Percentiles rank a stretch among this genome's conserved stretches.
Evolutionary conservation across 352 stramenopile species (phyloP).

Genomic region (Blastocystis sp.): DNA sequence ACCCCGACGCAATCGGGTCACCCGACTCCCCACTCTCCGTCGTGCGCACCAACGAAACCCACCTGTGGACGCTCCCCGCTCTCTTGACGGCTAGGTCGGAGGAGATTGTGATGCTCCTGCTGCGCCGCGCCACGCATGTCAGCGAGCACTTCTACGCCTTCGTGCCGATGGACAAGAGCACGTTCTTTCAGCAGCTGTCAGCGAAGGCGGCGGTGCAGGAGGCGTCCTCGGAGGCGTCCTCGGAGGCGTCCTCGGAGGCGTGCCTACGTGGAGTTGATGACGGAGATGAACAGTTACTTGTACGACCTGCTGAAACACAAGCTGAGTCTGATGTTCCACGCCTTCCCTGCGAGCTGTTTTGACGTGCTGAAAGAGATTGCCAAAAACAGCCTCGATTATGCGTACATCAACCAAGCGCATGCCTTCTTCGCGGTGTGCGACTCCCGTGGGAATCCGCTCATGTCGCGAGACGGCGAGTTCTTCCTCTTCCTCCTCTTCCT

Average conservation of each 20-base stretch:
- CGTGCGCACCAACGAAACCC: not conserved
- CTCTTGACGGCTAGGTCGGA: not conserved
- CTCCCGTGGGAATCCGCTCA: not conserved
- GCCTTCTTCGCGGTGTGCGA: slow-evolving; percentile 41
- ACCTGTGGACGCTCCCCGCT: not conserved
- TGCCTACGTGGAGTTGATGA: not conserved
- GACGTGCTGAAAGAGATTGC: slow-evolving; percentile 1
- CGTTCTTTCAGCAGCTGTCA: not conserved
- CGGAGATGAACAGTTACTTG: slow-evolving; percentile 9
- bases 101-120: slow-evolving; percentile 31
- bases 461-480: slow-evolving; percentile 3
- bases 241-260: not conserved
- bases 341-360: not conserved
- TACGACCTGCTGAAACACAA: slow-evolving; percentile 15
- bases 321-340: not conserved
- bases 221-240: not conserved
- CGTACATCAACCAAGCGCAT: slow-evolving; percentile 49
- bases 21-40: not conserved
- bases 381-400: slow-evolving; percentile 25
- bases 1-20: not conserved
- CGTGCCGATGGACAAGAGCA: not conserved
- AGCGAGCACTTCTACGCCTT: slow-evolving; percentile 59
- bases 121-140: not conserved
- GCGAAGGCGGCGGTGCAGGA: not conserved
- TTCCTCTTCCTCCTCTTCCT: slow-evolving; percentile 55